Base-by-base conservation (phyloP, 148 eudicot species). In the Limonium bicolor region DNA sequence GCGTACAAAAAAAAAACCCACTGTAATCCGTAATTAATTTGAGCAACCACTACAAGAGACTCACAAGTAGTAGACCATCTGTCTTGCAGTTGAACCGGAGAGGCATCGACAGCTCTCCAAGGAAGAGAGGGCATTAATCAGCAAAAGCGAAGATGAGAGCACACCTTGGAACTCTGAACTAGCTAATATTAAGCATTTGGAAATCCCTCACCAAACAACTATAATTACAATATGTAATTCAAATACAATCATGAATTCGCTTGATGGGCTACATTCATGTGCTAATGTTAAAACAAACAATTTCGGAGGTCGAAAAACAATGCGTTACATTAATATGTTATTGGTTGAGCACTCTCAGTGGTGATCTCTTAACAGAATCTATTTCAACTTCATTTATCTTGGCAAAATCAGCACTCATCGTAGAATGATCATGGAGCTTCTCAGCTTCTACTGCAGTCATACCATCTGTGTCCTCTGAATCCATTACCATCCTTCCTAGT, bases 301-400 rank as follows among this genome's bases (percentile, higher is more conserved):
- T 7, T 31, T 9, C 31, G n/a, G 23, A 31, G 33, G 39, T 6
- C 46, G 31, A 3, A 12, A 37, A 7, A 36, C 20, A 9, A 24
- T 51, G 53, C 12, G 22, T 17, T 12, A 41, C 30, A 46, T 36
- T 34, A 5, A 8, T 17, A 9, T 1, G 28, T 73, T 58, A 59
- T 28, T 58, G 55, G 53, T 73, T 76, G 43, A 67, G 63, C 36
- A 60, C 68, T 46, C 24, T 47, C 46, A 77, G 42, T 42, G 79
- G 86, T 43, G 60, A 53, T 56, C 78, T 61, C 54, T 56, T 32
- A 29, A 50, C 69, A 49, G 46, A 20, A 28, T 20, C 43, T 43
- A 50, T 51, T 36, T 49, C 60, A 29, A 58, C 44, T 45, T 49
- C 65, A 55, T 68, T 66, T 48, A 45, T 51, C 7, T 46, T 41